Evolutionary conservation across 2,329 filamentous ascomycete genomes (phyloP), one percentile per base, ranked within the genome.

Genomic region (Sarocladium oryzae): DNA sequence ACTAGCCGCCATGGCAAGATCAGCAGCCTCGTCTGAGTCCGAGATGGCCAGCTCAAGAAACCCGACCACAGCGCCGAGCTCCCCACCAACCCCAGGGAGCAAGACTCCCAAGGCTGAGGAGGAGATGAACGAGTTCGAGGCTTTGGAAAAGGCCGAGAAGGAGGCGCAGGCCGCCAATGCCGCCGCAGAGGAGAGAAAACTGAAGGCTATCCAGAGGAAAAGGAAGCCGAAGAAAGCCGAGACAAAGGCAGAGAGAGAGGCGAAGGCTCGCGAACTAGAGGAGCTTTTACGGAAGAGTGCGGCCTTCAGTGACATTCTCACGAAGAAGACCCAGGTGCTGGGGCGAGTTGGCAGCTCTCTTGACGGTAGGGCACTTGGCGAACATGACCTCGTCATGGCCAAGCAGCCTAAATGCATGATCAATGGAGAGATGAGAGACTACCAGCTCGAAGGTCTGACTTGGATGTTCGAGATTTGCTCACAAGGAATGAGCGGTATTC

Each of bases 401-500:
- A 77, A 86, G 55, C 93, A 99, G 63, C 93, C 93, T 0, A 84
- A 85, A 56, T 82, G 90, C 53, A 83, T 99, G 59, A 84, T 85
- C 1, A 89, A 89, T 4, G 93, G 93, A 1, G 86, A 84, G 3
- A 97, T 99, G 92, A 78, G 91, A 16, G 86, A 88, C 55, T 99
- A 99, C 63, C 93, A 99, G 60, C 72, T 99, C 0, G 92, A 97
- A 64, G 93, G 93, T 0, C 68, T 99, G 1, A 95, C 95, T 1
- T 99, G 93, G 93, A 85, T 99, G 74, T 95, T 87, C 60, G 89
- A 96, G 74, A 79, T 82, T 50, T 81, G 78, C 52, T 69, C 76
- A 2, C 93, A 96, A 61, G 91, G 91, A 10, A 80, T 96, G 66
- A 95, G 89, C 57, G 91, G 91, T 1, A 96, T 96, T 52, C 66